Evolutionary conservation across 1,284 basidiomycete species (phyloP), one percentile per base, ranked within the genome.

Genomic region (Laetiporus sulphureus): DNA sequence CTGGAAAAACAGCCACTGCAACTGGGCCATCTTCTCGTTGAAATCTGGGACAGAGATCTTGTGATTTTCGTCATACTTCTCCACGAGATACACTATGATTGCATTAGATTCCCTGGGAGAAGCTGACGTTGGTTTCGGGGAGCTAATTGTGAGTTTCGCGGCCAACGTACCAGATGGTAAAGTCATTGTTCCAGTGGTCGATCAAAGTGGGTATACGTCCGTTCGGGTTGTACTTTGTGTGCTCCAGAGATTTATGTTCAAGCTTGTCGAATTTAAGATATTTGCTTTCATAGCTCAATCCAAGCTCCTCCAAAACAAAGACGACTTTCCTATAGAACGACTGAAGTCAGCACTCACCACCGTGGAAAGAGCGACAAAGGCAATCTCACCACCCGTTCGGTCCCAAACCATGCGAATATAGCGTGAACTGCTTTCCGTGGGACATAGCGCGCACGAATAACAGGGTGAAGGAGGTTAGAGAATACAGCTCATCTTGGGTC

Each of bases 31-130:
- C 23, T 50, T 47, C 3, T 50, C 52, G 31, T 60, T 47, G 12
- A 41, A 27, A 4, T 42, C 45, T 22, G 50, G 41, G 22, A 56
- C 56, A 10, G 53, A 52, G 44, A 65, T 47, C 49, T 53, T 61
- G 48, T 54, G 45, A 40, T 62, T 58, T 5, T 40, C 48, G 48
- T 66, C 64, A 53, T 65, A 65, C 40, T 51, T 58, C 30, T 55
- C 54, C 29, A 57, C 51, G 24, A 67, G 49, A 50, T 66, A 66
- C 6, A 44, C 29, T 13, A 67, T 31, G 45, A 63, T 63, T 15
- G 65, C 64, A 31, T 57, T 53, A 11, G 56, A 60, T 42, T 66
- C 65, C 58, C 59, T 65, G 32, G 52, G 12, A 12, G 6, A 21
- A 5, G 10, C 18, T 16, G 16, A 22, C 15, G 11, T 4, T 42